Evolutionary conservation across 2,329 filamentous ascomycete species (phyloP).

Genomic region (Fusarium cicatricum): DNA sequence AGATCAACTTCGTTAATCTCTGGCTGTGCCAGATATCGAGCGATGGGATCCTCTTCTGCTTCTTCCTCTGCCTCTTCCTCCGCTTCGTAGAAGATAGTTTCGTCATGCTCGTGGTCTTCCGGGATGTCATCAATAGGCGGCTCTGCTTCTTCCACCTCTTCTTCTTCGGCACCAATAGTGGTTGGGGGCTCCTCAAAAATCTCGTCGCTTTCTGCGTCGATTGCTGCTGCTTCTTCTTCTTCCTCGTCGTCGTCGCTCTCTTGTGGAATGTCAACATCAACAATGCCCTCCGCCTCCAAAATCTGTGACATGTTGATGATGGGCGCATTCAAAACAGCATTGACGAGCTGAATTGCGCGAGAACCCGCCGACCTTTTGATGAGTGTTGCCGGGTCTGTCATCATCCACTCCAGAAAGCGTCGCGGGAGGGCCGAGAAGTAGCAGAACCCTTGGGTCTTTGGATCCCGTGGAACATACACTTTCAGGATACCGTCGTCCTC

Average conservation of each 20-base stretch:
- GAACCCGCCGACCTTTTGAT: not conserved
- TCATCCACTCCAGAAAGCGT: constrained; percentile 47
- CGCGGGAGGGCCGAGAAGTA: constrained; percentile 41
- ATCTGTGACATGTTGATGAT: constrained; percentile 27
- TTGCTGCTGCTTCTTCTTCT: not conserved
- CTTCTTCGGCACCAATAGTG: not conserved
- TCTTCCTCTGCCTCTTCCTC: not conserved
- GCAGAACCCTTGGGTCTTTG: constrained; percentile 39
- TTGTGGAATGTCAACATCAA: constrained; percentile 20
- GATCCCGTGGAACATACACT: constrained; percentile 46
- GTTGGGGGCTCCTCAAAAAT: not conserved
- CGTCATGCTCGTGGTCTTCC: not conserved
- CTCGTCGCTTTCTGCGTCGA: not conserved
- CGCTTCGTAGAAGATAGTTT: not conserved
- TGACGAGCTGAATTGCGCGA: constrained; percentile 19
- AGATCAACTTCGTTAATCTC: constrained; percentile 12
- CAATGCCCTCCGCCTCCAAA: constrained; percentile 31
- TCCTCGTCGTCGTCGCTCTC: not conserved
- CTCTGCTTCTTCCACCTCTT: not conserved
- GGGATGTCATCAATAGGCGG: not conserved
- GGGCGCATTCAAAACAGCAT: constrained; percentile 25
- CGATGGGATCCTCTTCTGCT: constrained; percentile 1
- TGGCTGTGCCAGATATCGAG: not conserved
- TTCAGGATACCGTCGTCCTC: constrained; percentile 33
- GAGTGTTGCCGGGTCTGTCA: constrained; percentile 39